A percentile compares a stretch with the other conserved stretches of the same genome.
phyloP scores from a whole-genome alignment of 192 early-diverging fungal species.

The Coemansia reversa region DNA sequence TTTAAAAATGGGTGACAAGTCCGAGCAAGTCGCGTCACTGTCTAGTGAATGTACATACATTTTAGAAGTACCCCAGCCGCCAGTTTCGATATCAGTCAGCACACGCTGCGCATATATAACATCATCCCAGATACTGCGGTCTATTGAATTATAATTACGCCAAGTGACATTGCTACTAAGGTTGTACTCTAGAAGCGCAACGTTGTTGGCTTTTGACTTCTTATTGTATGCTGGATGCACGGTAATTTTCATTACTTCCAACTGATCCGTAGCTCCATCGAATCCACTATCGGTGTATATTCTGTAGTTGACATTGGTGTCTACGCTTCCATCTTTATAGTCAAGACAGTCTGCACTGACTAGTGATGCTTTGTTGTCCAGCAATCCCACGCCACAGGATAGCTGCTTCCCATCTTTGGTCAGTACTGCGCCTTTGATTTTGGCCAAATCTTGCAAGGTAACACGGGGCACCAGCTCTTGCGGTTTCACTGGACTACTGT shows the following conservation, averaged over 20 bases:
- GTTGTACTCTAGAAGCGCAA: slow-evolving; percentile 22
- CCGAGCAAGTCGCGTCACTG: slow-evolving; percentile 8
- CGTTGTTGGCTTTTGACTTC: slow-evolving; percentile 8
- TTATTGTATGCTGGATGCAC: slow-evolving; percentile 19
- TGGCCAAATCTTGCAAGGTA: neutral
- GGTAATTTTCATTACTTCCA: slow-evolving; percentile 5
- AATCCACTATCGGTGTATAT: slow-evolving; percentile 5
- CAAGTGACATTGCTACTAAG: slow-evolving; percentile 1
- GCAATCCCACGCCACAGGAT: slow-evolving; percentile 22
- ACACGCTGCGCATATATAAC: slow-evolving; percentile 17
- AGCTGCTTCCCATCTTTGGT: slow-evolving; percentile 21
- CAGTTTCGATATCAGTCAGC: slow-evolving; percentile 4
- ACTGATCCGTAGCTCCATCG: neutral
- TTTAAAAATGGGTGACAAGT: slow-evolving; percentile 20
- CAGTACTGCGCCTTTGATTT: slow-evolving; percentile 24
- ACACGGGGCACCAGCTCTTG: neutral
- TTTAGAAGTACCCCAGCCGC: slow-evolving; percentile 20
- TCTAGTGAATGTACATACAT: neutral
- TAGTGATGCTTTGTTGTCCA: slow-evolving; percentile 19
- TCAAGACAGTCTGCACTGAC: slow-evolving; percentile 32
- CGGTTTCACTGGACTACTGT: neutral
- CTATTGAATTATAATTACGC: slow-evolving; percentile 17
- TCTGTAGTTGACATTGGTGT: slow-evolving; percentile 8
- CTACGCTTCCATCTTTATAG: slow-evolving; percentile 3
- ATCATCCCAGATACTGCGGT: slow-evolving; percentile 5